A percentile compares a stretch with the other conserved stretches of the same genome.
These are phyloP conservation scores for Camelina laxa DNA, from an alignment of 345 rosid genomes.

Conservation along the genomic window DNA sequence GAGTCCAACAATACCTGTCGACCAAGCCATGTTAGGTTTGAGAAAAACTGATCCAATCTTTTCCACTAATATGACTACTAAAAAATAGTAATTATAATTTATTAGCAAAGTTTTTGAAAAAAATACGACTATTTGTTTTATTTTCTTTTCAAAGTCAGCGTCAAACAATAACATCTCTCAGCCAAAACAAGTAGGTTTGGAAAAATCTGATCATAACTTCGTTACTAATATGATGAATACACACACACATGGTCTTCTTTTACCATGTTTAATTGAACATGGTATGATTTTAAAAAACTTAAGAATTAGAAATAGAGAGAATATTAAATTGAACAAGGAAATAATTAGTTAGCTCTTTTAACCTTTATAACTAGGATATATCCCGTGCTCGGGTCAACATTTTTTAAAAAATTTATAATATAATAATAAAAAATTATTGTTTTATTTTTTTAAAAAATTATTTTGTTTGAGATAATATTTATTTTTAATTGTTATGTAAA, in stretches of 20 bases:
- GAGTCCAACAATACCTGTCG: background rate
- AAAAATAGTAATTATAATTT: background rate
- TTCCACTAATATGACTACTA: background rate
- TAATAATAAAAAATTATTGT: too few relatives aligned
- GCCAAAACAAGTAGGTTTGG: constrained; percentile 31
- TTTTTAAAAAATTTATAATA: too few relatives aligned
- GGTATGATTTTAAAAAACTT: background rate
- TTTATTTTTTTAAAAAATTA: too few relatives aligned
- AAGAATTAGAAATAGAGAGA: too few relatives aligned
- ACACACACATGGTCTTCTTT: background rate
- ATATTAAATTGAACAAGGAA: too few relatives aligned
- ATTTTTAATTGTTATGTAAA: too few relatives aligned
- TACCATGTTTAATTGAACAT: background rate
- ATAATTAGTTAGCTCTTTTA: too few relatives aligned
- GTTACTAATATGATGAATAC: constrained; percentile 4
- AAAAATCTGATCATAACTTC: background rate
- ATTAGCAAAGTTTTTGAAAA: background rate
- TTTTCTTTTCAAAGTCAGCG: constrained; percentile 11
- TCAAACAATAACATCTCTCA: constrained; percentile 9
- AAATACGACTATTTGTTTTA: background rate
- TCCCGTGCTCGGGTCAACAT: too few relatives aligned
- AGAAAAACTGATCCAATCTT: background rate
- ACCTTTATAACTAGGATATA: too few relatives aligned
- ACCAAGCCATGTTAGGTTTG: background rate
- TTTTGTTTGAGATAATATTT: too few relatives aligned